A percentile compares a stretch with the other conserved stretches of the same genome.
Conservation (phyloP, 2,329 filamentous ascomycete species). For the Alternaria sp. region DNA sequence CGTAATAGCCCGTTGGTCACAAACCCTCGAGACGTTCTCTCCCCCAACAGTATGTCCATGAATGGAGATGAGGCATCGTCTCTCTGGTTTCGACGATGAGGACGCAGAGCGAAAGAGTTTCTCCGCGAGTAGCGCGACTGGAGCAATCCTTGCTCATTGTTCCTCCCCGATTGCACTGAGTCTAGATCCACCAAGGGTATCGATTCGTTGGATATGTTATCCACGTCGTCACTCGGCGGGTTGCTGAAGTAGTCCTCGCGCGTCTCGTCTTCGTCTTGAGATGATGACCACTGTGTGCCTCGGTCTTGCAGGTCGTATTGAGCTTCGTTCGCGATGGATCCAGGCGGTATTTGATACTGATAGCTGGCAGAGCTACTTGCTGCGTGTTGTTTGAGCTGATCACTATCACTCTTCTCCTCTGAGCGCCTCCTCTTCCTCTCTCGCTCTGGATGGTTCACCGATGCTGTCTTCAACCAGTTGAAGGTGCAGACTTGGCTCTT, state of each 20-base stretch:
- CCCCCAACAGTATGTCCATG: constrained; percentile 40
- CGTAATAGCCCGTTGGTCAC: constrained; percentile 54
- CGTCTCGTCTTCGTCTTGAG: not conserved
- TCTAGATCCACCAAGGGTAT: not conserved
- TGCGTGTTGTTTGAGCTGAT: not conserved
- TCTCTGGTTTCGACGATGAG: not conserved
- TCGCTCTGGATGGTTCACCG: constrained; percentile 1
- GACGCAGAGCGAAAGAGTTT: not conserved
- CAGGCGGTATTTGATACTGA: not conserved
- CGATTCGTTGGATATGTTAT: not conserved
- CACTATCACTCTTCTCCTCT: constrained; percentile 1
- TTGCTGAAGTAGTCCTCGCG: not conserved
- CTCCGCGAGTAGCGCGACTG: not conserved
- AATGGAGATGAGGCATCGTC: constrained; percentile 26
- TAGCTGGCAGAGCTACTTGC: constrained; percentile 5
- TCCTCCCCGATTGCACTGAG: not conserved
- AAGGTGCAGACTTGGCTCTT: constrained; percentile 55
- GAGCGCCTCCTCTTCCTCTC: constrained; percentile 12
- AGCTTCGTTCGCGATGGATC: not conserved
- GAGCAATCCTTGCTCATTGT: not conserved
- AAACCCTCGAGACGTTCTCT: constrained; percentile 2
- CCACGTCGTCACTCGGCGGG: not conserved
- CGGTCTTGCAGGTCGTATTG: not conserved
- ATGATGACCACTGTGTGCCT: not conserved
- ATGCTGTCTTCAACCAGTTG: constrained; percentile 47